Evolutionary conservation across 108 stramenopile species (phyloP), one percentile per base, ranked within the genome.

Genomic region (Fistulifera pelliculosa): DNA sequence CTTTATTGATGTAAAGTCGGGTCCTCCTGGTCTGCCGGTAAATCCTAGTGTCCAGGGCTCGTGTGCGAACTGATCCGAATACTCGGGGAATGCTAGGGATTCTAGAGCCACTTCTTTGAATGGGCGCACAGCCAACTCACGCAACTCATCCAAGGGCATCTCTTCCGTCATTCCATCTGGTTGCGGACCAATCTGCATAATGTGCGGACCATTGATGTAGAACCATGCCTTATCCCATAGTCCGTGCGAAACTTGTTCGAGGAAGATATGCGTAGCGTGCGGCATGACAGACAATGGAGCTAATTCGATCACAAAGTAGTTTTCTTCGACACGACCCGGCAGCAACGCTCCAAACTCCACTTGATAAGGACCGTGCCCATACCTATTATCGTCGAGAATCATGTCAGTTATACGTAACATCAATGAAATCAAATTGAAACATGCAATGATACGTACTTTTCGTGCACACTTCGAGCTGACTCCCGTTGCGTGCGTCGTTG

Each of bases 1-100:
- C 58, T 58, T 74, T 90, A 60, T 84, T 90, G 57, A 96, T 87
- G 58, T 90, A 96, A 90, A 93, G 42, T 90, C 90, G 0, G 93
- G 90, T 22, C 96, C 96, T 24, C 86, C 85, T 7, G 95, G 95
- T 40, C 93, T 63, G 1, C 89, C 87, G 0, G 88, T 79, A 53
- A 81, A 85, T 17, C 93, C 93, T 0, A 94, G 48, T 0, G 93
- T 94, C 71, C 73, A 87, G 49, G 66, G 64, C 1, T 31, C 25
- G 62, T 94, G 93, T 19, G 87, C 85, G 61, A 66, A 90, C 0
- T 73, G 48, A 1, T 41, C 19, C n/a, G 54, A 58, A 61, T 91
- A 94, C 58, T 94, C 93, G 26, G 90, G 88, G 58, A 79, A 94
- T 8, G 77, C 67, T 39, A 92, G 56, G 21, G 56, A 22, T 21